Conservation (phyloP, 1,284 basidiomycete species). For the Austroboletus rostrupii region DNA sequence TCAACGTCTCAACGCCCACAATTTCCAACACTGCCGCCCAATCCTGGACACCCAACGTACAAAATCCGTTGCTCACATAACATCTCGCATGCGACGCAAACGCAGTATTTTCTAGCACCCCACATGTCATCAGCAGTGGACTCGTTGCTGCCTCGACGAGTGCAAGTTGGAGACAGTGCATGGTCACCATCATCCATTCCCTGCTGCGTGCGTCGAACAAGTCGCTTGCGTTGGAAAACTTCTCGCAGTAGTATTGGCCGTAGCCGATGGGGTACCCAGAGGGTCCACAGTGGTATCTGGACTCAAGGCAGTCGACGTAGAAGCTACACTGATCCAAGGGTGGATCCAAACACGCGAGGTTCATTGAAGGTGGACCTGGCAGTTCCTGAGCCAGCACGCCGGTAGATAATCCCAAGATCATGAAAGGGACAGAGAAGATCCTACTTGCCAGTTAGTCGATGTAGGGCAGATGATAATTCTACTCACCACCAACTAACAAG, state of each 20-base stretch:
- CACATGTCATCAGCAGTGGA: slow-evolving; percentile 29
- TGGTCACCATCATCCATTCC: slow-evolving; percentile 42
- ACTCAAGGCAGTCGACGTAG: slow-evolving; percentile 42
- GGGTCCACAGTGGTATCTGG: slow-evolving; percentile 40
- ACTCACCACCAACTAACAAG: too few species aligned
- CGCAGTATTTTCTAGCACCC: slow-evolving; percentile 33
- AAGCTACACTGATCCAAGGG: slow-evolving; percentile 39
- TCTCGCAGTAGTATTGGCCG: slow-evolving; percentile 38
- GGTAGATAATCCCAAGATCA: background rate
- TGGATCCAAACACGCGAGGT: slow-evolving; percentile 33
- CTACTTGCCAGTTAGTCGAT: background rate
- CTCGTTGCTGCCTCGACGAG: slow-evolving; percentile 36
- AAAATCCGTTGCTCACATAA: slow-evolving; percentile 39
- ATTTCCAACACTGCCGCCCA: slow-evolving; percentile 39
- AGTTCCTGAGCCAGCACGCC: background rate
- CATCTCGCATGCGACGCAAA: slow-evolving; percentile 41
- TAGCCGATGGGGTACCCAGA: slow-evolving; percentile 41
- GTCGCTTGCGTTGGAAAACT: slow-evolving; percentile 31
- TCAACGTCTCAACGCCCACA: slow-evolving; percentile 25
- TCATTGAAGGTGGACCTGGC: slow-evolving; percentile 18
- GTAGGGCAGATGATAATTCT: too few species aligned
- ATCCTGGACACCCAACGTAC: slow-evolving; percentile 32
- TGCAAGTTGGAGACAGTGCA: slow-evolving; percentile 42
- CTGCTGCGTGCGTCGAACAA: slow-evolving; percentile 33
- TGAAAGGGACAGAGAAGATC: background rate